These are phyloP conservation scores for Fusarium guadeloupense DNA, from an alignment of 2,329 filamentous ascomycete genomes.

Conservation along the genomic window DNA sequence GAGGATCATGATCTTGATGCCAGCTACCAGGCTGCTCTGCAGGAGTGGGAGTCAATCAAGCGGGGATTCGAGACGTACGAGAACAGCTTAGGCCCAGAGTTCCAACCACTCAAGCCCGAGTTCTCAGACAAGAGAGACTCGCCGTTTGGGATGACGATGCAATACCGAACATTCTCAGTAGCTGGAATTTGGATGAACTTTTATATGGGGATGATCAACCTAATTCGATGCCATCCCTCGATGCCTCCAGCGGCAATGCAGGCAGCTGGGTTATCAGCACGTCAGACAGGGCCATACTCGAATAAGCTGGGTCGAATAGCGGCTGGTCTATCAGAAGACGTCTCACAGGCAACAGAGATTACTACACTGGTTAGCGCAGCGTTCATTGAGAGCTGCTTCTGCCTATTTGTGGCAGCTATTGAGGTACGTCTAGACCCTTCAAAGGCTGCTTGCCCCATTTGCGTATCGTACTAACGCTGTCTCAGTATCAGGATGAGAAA, in stretches of 20 bases:
- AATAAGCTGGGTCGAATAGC: conserved; percentile 82
- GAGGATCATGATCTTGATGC: conserved; percentile 69
- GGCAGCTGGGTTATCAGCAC: conserved; percentile 80
- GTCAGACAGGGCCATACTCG: conserved; percentile 75
- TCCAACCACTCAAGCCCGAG: conserved; percentile 77
- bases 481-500: conserved; percentile 72
- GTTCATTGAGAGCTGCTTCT: conserved; percentile 82
- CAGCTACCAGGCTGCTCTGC: conserved; percentile 73
- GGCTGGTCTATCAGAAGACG: conserved; percentile 72
- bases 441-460: not conserved
- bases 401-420: conserved; percentile 86
- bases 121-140: conserved; percentile 67
- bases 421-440: conserved; percentile 57
- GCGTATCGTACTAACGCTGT: conserved; percentile 24
- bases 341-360: conserved; percentile 64
- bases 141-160: conserved; percentile 83
- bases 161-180: conserved; percentile 88
- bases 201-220: conserved; percentile 83
- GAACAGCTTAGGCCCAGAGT: conserved; percentile 74
- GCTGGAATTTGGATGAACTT: conserved; percentile 88
- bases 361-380: conserved; percentile 82
- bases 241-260: conserved; percentile 94
- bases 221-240: conserved; percentile 82
- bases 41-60: conserved; percentile 81
- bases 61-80: conserved; percentile 75